A percentile compares a stretch with the other conserved stretches of the same genome.
Evolutionary conservation across 164 flowering plant species (phyloP).

Genomic region (Magnolia changhungtana): DNA sequence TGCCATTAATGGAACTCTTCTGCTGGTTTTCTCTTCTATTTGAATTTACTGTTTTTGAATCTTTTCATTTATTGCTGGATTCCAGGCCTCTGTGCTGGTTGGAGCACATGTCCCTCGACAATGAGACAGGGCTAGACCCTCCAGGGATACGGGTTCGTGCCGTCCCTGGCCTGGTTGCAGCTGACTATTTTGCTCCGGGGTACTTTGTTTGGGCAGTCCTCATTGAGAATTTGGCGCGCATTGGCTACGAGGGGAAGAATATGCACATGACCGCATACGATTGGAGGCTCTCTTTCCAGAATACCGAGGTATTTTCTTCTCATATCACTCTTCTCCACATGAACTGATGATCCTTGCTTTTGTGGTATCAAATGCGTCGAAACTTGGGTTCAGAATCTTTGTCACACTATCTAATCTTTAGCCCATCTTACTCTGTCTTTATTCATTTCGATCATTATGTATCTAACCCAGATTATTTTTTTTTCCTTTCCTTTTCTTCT

Average conservation of each 20-base stretch:
- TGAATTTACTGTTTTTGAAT: not conserved
- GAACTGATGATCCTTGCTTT: not conserved
- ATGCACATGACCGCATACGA: conserved; percentile 72
- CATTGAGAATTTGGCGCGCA: conserved; percentile 60
- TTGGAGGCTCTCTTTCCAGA: conserved; percentile 61
- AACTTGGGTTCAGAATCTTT: not conserved
- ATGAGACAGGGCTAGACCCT: conserved; percentile 62
- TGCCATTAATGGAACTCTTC: too few species aligned
- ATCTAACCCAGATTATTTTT: not conserved
- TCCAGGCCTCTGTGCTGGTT: conserved; percentile 61
- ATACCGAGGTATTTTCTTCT: conserved; percentile 43
- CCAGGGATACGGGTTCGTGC: conserved; percentile 50
- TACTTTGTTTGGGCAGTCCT: conserved; percentile 69
- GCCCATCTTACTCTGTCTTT: too few species aligned
- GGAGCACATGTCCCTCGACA: conserved; percentile 61
- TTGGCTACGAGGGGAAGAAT: conserved; percentile 64
- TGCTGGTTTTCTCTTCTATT: too few species aligned
- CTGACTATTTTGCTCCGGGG: conserved; percentile 70
- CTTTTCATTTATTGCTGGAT: not conserved
- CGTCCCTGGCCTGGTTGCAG: conserved; percentile 63
- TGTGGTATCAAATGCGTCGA: not conserved
- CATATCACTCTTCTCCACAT: not conserved
- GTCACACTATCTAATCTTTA: too few species aligned
- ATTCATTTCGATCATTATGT: not conserved
- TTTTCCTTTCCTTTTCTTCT: too few species aligned